Evolutionary conservation across 139 green algal species (phyloP).

Genomic region (Chlamydomonas sp.): DNA sequence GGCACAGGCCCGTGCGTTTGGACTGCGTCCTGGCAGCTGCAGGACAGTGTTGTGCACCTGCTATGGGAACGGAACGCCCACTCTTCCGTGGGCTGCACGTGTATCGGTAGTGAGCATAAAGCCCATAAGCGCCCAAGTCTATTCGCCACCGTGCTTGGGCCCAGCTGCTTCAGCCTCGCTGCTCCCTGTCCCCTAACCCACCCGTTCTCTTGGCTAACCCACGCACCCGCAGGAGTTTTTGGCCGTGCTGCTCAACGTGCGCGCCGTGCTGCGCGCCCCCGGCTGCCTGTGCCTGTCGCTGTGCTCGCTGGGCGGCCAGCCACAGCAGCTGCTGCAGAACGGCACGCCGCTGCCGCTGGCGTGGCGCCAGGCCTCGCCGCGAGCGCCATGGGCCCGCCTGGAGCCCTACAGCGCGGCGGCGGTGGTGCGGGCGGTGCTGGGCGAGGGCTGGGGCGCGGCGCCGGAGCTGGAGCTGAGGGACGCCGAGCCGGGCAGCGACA

Average conservation of each 20-base stretch:
- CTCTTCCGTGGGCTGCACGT: too few relatives aligned
- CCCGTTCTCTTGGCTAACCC: background rate
- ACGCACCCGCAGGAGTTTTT: constrained; percentile 46
- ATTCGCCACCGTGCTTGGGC: too few relatives aligned
- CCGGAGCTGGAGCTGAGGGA: constrained; percentile 67
- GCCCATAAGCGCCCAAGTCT: too few relatives aligned
- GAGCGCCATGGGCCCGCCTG: constrained; percentile 62
- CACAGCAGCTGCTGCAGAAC: constrained; percentile 76
- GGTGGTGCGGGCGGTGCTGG: constrained; percentile 36
- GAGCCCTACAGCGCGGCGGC: constrained; percentile 53
- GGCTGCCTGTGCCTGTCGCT: constrained; percentile 67
- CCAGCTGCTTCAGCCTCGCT: too few relatives aligned
- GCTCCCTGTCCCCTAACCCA: too few relatives aligned
- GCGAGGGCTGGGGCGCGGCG: constrained; percentile 6
- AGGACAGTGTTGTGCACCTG: too few relatives aligned
- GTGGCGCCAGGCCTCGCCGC: constrained; percentile 60
- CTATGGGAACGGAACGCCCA: too few relatives aligned
- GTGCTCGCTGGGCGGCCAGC: constrained; percentile 57
- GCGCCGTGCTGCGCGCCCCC: constrained; percentile 42
- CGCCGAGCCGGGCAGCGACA: constrained; percentile 30
- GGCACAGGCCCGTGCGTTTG: background rate
- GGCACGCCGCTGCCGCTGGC: constrained; percentile 54
- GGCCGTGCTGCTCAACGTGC: constrained; percentile 53
- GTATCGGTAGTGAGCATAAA: too few relatives aligned
- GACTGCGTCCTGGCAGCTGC: background rate